phyloP scores from a whole-genome alignment of 1,284 basidiomycete species.

The Cutaneotrichosporon sp. region DNA sequence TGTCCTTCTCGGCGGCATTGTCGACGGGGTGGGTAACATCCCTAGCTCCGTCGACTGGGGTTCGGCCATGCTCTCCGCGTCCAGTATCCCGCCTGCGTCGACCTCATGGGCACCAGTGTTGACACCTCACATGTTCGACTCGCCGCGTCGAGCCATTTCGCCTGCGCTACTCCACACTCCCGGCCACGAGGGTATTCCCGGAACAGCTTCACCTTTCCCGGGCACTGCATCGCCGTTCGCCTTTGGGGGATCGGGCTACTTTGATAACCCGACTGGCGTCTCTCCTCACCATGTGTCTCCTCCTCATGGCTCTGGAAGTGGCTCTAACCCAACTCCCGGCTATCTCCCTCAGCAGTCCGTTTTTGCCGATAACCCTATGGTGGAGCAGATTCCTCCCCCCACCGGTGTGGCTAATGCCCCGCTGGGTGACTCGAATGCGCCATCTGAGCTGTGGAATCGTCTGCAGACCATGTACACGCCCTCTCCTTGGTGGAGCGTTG shows the following conservation, averaged over 20 bases:
- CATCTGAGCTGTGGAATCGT: constrained; percentile 35
- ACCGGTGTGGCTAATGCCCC: too few species aligned
- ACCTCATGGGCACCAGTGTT: neutral
- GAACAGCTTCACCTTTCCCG: neutral
- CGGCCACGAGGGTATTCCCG: neutral
- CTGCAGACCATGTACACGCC: constrained; percentile 45
- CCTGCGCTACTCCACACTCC: neutral
- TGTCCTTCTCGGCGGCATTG: constrained; percentile 34
- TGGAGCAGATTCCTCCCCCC: neutral
- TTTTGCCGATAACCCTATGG: neutral
- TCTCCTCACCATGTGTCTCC: neutral
- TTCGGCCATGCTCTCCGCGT: neutral
- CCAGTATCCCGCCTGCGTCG: too few species aligned
- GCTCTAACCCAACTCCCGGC: neutral
- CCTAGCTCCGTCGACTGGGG: neutral
- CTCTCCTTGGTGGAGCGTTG: constrained; percentile 16
- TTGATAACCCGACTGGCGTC: neutral
- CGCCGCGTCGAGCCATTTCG: neutral
- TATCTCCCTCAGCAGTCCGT: neutral
- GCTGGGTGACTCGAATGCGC: constrained; percentile 9
- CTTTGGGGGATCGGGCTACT: too few species aligned
- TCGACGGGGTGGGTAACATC: neutral
- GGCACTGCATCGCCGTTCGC: neutral
- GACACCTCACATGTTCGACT: neutral
- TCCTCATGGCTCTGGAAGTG: neutral